Percentiles rank a stretch among this genome's conserved stretches.
Evolutionary conservation across 192 early-diverging fungal genomes (phyloP).

Genomic region (Backusella australiensis): DNA sequence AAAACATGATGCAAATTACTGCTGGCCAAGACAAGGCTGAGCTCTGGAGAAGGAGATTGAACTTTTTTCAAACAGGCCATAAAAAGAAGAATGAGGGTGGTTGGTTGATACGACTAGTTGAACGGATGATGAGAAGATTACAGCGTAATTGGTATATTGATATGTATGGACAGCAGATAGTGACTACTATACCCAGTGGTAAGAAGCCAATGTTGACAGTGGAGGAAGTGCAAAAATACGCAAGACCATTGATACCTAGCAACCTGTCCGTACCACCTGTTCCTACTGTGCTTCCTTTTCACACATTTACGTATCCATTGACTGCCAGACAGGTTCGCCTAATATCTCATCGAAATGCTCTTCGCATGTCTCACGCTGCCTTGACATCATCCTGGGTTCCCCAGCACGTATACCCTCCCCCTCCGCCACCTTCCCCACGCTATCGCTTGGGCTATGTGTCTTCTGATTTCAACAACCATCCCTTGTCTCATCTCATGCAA

Average conservation of each 20-base stretch:
- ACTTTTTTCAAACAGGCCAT: neutral
- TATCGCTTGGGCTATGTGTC: conserved; percentile 87
- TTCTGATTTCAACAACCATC: conserved; percentile 94
- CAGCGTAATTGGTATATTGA: conserved; percentile 72
- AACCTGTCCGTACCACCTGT: conserved; percentile 58
- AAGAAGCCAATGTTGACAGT: neutral
- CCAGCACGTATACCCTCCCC: conserved; percentile 70
- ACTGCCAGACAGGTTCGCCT: conserved; percentile 79
- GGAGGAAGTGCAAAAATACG: conserved; percentile 4
- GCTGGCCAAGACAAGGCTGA: neutral
- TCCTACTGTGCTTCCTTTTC: conserved; percentile 90
- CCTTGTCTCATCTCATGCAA: conserved; percentile 91
- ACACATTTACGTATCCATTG: conserved; percentile 93
- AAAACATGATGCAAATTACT: neutral
- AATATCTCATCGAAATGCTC: conserved; percentile 83
- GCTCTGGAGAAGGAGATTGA: conserved; percentile 4
- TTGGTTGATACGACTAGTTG: conserved; percentile 66
- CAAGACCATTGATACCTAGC: conserved; percentile 11
- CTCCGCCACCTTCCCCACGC: conserved; percentile 63
- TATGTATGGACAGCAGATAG: conserved; percentile 30
- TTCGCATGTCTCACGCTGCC: conserved; percentile 76
- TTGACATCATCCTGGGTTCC: conserved; percentile 59
- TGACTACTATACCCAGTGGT: neutral
- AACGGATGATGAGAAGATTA: conserved; percentile 53
- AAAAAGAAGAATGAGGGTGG: conserved; percentile 63